Evolutionary conservation across 2,329 filamentous ascomycete genomes (phyloP), one percentile per base, ranked within the genome.

Genomic region (Aspergillus flavus): DNA sequence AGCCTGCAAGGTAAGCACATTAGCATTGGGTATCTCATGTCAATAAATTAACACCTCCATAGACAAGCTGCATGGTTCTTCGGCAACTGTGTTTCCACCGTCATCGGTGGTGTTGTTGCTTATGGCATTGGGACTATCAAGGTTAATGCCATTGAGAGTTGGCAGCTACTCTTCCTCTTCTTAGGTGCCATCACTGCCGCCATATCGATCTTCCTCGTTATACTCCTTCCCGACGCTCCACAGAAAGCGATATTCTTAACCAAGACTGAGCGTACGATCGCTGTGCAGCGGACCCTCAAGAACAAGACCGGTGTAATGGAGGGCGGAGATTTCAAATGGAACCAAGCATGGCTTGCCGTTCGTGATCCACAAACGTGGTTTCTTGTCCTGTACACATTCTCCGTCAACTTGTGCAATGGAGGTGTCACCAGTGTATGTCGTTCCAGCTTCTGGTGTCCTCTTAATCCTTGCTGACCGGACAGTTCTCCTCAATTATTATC

Each of bases 231-330:
- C 0, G 68, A 73, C 54, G 65, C 67, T 1, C 80, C 81, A 0
- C 71, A 73, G 3, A 80, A 75, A 16, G 79, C 80, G 2, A 74
- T 75, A 26, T 83, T 82, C 64, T 69, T 83, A 28, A 78, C 65
- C 12, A 71, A 77, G 56, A 72, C 71, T 5, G 80, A 84, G 63
- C 74, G 76, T 10, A 67, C 76, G 2, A 80, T 87, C 32, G 85
- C 84, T 2, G 77, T 85, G 12, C 82, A 83, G 62, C 80, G 85
- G 32, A 82, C 86, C 1, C 75, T 82, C 2, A 75, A 69, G 11
- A 86, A 87, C 68, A 78, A 80, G 43, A 81, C 84, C 60, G 85
- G 85, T 7, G 80, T 86, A 48, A 84, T 85, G 72, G 86, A 86
- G 65, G 75, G 75, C 1, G 78, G 82, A 14, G 64, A 67, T 0